Conservation (phyloP, 2,329 filamentous ascomycete species). For the Exophiala calicioides region DNA sequence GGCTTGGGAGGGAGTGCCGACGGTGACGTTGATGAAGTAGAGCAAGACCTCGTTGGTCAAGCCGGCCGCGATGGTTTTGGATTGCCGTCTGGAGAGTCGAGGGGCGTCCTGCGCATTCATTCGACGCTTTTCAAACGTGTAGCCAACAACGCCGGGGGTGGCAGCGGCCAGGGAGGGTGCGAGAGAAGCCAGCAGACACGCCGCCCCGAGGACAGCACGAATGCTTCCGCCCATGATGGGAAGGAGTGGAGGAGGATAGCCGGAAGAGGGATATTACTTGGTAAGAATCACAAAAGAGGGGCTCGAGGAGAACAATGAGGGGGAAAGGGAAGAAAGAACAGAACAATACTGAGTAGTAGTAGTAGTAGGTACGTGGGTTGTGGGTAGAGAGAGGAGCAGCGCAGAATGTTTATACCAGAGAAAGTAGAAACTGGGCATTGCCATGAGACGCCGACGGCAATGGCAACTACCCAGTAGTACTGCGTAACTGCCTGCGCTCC, state of each 20-base stretch:
- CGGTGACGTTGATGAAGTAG: constrained; percentile 63
- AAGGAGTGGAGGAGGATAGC: not conserved
- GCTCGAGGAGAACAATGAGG: not conserved
- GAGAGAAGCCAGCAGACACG: constrained; percentile 20
- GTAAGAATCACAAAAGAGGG: not conserved
- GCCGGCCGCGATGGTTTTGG: constrained; percentile 20
- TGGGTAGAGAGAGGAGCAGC: too few species aligned
- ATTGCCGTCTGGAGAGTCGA: constrained; percentile 22
- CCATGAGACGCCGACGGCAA: too few species aligned
- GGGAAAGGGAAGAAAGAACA: too few species aligned
- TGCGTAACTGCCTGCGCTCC: too few species aligned
- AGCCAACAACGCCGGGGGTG: constrained; percentile 24
- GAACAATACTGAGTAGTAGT: too few species aligned
- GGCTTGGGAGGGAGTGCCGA: constrained; percentile 63
- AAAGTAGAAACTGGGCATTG: too few species aligned
- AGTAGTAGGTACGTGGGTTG: too few species aligned
- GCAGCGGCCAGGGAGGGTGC: constrained; percentile 14
- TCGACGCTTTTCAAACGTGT: constrained; percentile 25
- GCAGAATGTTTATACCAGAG: too few species aligned
- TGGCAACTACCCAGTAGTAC: too few species aligned
- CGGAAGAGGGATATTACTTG: not conserved
- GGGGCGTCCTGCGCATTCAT: constrained; percentile 16
- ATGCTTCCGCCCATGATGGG: constrained; percentile 18
- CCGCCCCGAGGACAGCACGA: constrained; percentile 16
- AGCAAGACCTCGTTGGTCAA: constrained; percentile 40